Evolutionary conservation across 2,329 filamentous ascomycete genomes (phyloP).

Genomic region (Blastomyces gilchristii): DNA sequence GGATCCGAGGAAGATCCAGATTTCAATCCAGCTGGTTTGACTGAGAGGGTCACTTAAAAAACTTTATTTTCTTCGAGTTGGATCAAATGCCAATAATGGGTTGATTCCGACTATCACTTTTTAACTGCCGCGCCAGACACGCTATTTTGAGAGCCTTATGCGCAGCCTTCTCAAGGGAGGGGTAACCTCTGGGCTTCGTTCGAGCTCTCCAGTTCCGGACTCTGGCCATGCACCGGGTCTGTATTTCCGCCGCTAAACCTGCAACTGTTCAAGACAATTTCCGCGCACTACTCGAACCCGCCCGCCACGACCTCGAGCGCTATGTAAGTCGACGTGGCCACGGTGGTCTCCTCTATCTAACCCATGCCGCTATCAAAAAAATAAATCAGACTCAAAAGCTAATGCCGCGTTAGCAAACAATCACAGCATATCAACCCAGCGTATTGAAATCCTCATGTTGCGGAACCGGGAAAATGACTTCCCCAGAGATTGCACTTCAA

Average conservation of each 20-base stretch:
- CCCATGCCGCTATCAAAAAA: background rate
- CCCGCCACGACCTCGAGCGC: background rate
- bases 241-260: background rate
- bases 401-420: background rate
- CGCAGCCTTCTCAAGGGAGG: background rate
- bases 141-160: background rate
- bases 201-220: background rate
- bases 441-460: background rate
- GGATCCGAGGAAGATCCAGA: background rate
- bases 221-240: background rate
- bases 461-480: background rate
- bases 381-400: background rate
- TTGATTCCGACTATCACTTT: background rate
- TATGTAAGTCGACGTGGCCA: background rate
- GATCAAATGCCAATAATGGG: background rate
- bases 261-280: background rate
- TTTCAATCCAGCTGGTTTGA: background rate
- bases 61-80: background rate
- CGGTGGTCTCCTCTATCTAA: background rate
- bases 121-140: background rate
- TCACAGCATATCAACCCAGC: background rate
- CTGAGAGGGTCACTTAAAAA: background rate
- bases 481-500: background rate
- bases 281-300: background rate
- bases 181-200: background rate